Conservation (phyloP, 768 basidiomycete genomes). For the Glaciozyma antarctica region DNA sequence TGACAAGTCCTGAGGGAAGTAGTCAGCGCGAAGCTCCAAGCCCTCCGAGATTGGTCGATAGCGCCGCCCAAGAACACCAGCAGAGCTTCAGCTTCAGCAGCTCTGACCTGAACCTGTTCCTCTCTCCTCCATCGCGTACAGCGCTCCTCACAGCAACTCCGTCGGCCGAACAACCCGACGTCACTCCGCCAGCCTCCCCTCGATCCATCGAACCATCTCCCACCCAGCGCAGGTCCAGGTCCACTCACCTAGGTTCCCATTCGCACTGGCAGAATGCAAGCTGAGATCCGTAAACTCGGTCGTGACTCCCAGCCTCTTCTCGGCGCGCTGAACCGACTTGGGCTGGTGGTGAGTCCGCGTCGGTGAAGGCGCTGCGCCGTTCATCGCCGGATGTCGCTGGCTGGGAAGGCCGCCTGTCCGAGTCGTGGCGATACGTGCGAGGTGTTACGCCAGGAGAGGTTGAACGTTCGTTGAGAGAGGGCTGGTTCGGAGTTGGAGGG, state of each 20-base stretch:
- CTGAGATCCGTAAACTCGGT: slow-evolving; percentile 41
- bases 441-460: too few species aligned
- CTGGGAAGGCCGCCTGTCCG: too few species aligned
- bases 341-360: background rate
- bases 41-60: too few species aligned
- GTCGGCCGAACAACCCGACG: background rate
- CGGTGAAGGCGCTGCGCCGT: too few species aligned
- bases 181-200: background rate
- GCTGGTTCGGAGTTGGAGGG: too few species aligned
- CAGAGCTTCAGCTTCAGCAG: too few species aligned
- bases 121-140: too few species aligned
- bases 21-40: background rate
- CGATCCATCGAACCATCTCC: background rate
- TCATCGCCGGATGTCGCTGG: too few species aligned
- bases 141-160: too few species aligned
- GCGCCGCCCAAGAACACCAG: background rate
- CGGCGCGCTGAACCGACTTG: background rate
- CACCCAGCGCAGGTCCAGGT: background rate
- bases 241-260: slow-evolving; percentile 60
- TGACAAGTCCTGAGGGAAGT: slow-evolving; percentile 53
- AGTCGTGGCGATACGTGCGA: too few species aligned
- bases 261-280: slow-evolving; percentile 45
- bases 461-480: too few species aligned
- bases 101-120: too few species aligned
- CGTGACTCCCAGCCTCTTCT: slow-evolving; percentile 1